Base-by-base conservation (phyloP, 2,329 filamentous ascomycete species). In the Pestalotiopsis fici region DNA sequence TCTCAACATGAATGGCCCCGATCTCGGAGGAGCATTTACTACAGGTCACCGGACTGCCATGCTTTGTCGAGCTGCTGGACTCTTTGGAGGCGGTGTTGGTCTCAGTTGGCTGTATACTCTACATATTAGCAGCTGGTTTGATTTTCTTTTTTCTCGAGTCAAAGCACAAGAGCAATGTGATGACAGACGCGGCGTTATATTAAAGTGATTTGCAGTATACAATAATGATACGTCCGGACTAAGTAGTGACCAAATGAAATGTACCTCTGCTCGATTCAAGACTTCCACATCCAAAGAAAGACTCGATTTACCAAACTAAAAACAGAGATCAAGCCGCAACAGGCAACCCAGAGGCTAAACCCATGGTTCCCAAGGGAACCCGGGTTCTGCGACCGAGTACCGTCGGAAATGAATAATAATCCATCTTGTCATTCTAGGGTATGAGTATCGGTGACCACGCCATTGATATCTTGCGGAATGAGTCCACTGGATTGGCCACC, bases 401-500 rank as follows among this genome's bases (percentile, higher is more conserved):
- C 69, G 67, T 70, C 67, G 69, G 74, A 72, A 72, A 75, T 75
- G 74, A 74, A 60, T 50, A 39, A 25, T 25, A 18, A 27, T 60
- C 66, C 27, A 18, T 31, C 67, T 69, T 66, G 63, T 88, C 81
- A 68, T 78, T 91, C 73, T 91, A 75, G 89, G 89, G 88, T 84
- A 88, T 81, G 87, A 88, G 89, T 91, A 91, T 91, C 89, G 88
- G 84, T 89, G 84, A 80, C 83, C 85, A 86, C 76, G 81, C 83
- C 86, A 91, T 77, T 82, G 82, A 80, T 74, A 23, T 31, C 6
- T 69, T 80, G 81, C 78, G 72, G 67, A 69, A 66, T 67, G 59
- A 50, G 43, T 50, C 39, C 65, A 79, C 82, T 78, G 83, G 83
- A 80, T 79, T 83, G 85, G 85, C 81, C 88, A 85, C 88, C 88